phyloP scores from a whole-genome alignment of 768 basidiomycete species.

The Tulasnella sp. region DNA sequence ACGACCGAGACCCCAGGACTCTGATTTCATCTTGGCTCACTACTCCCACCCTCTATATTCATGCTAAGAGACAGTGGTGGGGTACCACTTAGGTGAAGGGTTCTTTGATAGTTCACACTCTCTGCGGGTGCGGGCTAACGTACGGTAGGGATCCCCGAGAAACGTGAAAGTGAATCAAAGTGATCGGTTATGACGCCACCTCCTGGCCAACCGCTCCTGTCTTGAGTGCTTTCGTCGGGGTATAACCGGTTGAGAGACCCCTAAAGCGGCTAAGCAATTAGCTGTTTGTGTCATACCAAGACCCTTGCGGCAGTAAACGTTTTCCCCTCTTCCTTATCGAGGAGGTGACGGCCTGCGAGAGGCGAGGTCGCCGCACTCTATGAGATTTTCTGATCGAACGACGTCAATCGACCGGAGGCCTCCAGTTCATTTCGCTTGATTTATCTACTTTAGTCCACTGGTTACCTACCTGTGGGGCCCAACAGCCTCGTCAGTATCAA shows the following conservation, averaged over 20 bases:
- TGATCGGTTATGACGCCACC: neutral
- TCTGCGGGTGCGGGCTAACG: neutral
- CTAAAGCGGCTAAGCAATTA: neutral
- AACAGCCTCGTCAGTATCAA: neutral
- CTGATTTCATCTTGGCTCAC: neutral
- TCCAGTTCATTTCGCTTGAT: slow-evolving; percentile 10
- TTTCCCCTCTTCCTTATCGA: neutral
- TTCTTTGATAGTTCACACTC: neutral
- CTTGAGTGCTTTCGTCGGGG: neutral
- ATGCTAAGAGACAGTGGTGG: neutral
- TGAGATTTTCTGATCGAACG: neutral
- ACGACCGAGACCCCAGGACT: neutral
- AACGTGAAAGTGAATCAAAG: neutral
- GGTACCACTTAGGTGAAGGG: neutral
- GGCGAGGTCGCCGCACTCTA: neutral
- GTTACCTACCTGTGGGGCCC: neutral
- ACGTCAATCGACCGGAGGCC: neutral
- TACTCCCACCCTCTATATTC: neutral
- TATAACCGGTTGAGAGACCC: neutral
- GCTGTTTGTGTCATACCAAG: neutral
- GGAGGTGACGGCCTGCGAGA: neutral
- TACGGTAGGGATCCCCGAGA: neutral
- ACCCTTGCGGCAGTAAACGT: neutral
- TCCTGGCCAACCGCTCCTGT: neutral
- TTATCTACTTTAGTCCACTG: neutral